Evolutionary conservation across 345 rosid species (phyloP).

Genomic region (Eucalyptus sp.): DNA sequence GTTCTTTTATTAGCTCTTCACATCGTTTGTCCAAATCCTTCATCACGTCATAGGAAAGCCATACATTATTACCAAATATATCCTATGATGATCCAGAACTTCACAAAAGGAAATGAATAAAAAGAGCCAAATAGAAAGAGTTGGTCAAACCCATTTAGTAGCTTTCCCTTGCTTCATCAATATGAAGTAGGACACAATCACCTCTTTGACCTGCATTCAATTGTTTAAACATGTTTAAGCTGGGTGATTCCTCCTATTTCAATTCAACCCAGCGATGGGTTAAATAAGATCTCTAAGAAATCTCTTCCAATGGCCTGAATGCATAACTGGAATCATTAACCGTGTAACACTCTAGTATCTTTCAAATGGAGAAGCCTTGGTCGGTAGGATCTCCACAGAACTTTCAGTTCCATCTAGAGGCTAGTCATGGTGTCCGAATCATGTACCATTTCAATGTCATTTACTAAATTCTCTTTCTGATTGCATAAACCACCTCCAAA

Average conservation of each 20-base stretch:
- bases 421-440: not conserved
- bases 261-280: not conserved
- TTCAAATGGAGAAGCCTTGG: not conserved
- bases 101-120: not conserved
- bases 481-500: not conserved
- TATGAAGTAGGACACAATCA: constrained; percentile 75
- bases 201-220: constrained; percentile 77
- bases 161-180: constrained; percentile 96
- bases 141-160: constrained; percentile 45
- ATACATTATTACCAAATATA: not conserved
- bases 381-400: not conserved
- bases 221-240: not conserved
- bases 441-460: not conserved
- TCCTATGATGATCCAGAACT: not conserved
- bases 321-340: not conserved
- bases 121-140: not conserved
- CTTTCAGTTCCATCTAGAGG: not conserved
- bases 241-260: not conserved
- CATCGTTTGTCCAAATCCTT: constrained; percentile 79
- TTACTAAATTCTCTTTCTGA: not conserved
- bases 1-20: constrained; percentile 74
- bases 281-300: not conserved
- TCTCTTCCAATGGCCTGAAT: not conserved
- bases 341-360: not conserved
- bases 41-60: constrained; percentile 1